These are phyloP conservation scores for Sindora glabra DNA, from an alignment of 306 rosid genomes.

Conservation along the genomic window DNA sequence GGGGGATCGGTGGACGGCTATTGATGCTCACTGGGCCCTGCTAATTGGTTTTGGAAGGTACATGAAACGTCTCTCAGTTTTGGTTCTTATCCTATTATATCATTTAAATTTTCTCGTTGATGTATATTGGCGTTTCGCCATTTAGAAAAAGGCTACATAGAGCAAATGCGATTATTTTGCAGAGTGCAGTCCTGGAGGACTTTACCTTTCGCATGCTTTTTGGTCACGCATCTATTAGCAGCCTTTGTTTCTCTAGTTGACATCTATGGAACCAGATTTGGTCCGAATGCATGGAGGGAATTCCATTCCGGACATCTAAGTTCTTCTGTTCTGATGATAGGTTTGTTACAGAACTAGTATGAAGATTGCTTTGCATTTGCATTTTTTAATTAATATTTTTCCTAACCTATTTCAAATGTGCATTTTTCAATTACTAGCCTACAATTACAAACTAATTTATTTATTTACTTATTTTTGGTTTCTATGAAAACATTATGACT, in stretches of 20 bases:
- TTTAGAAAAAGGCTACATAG: no score
- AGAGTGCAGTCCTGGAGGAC: slow-evolving; percentile 78
- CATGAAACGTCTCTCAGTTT: slow-evolving; percentile 1
- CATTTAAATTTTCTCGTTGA: neutral
- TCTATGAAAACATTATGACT: slow-evolving; percentile 1
- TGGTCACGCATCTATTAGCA: slow-evolving; percentile 52
- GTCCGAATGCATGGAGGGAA: slow-evolving; percentile 38
- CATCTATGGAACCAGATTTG: slow-evolving; percentile 50
- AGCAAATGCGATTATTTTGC: no score
- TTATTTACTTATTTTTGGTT: no score
- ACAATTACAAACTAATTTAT: neutral
- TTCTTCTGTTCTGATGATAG: slow-evolving; percentile 27
- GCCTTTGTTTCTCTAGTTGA: slow-evolving; percentile 60
- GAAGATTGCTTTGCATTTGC: neutral
- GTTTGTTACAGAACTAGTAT: slow-evolving; percentile 31
- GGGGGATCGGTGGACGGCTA: slow-evolving; percentile 44
- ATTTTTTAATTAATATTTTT: no score
- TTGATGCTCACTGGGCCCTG: slow-evolving; percentile 68
- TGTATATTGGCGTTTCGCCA: no score
- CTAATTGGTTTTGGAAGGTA: slow-evolving; percentile 73
- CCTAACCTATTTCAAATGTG: neutral
- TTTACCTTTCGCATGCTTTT: slow-evolving; percentile 35
- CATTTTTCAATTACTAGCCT: neutral
- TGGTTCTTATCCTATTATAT: neutral
- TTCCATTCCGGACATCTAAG: slow-evolving; percentile 48